Evolutionary conservation across 345 rosid species (phyloP).

Genomic region (Euphorbia tirucalli): DNA sequence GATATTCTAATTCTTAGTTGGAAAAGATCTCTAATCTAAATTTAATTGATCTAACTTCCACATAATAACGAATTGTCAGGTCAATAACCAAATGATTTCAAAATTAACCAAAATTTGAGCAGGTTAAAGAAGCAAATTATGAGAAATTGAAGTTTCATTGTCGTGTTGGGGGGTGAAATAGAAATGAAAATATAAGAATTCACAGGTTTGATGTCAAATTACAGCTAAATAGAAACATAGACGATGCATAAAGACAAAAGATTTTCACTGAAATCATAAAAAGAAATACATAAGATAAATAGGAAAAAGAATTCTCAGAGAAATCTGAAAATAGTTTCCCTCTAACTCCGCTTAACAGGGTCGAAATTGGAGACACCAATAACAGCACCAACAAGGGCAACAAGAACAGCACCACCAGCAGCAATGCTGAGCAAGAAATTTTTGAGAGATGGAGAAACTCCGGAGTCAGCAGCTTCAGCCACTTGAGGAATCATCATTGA

Average conservation of each 20-base stretch:
- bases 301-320: constrained; percentile 7
- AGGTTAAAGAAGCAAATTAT: background rate
- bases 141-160: background rate
- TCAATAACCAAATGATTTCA: too few species aligned
- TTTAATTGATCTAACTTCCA: too few species aligned
- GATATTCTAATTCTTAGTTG: too few species aligned
- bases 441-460: constrained; percentile 75
- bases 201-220: constrained; percentile 26
- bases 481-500: constrained; percentile 74
- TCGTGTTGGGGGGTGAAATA: constrained; percentile 4
- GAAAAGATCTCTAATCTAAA: too few species aligned
- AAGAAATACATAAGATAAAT: constrained; percentile 8
- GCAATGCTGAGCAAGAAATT: constrained; percentile 89
- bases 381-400: constrained; percentile 58
- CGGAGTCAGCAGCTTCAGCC: constrained; percentile 75
- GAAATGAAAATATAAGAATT: constrained; percentile 13
- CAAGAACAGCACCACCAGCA: constrained; percentile 70
- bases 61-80: too few species aligned
- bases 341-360: constrained; percentile 70
- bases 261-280: constrained; percentile 6
- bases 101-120: too few species aligned
- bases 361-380: constrained; percentile 77
- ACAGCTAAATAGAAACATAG: constrained; percentile 8
- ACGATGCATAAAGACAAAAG: background rate
- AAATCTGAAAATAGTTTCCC: too few species aligned